Percentiles rank a stretch among this genome's conserved stretches.
phyloP scores from a whole-genome alignment of 495 filamentous ascomycete genomes.

The Copromyces sp. region DNA sequence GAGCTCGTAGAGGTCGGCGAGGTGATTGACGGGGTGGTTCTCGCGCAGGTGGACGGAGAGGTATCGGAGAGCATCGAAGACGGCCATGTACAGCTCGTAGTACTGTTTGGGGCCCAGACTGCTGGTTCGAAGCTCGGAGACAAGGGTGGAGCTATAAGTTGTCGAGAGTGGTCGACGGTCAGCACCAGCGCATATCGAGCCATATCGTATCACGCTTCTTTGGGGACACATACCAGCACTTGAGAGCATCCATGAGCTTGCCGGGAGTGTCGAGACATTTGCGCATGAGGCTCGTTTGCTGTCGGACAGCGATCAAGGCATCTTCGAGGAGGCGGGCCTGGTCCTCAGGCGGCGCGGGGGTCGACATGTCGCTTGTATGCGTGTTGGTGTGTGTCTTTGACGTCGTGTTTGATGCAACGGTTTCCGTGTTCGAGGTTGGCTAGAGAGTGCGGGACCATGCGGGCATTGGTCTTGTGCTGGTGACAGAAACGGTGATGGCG shows the following conservation, averaged over 20 bases:
- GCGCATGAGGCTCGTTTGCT: conserved; percentile 93
- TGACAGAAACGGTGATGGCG: not conserved
- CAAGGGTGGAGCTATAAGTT: conserved; percentile 72
- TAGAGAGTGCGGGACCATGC: not conserved
- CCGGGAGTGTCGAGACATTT: conserved; percentile 94
- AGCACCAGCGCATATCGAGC: not conserved
- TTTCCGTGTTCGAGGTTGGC: not conserved
- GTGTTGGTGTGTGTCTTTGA: not conserved
- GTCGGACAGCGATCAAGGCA: conserved; percentile 89
- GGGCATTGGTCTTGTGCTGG: not conserved
- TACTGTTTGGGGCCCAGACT: conserved; percentile 96
- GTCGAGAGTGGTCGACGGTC: not conserved
- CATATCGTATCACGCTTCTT: not conserved
- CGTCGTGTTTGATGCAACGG: not conserved
- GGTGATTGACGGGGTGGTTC: conserved; percentile 93
- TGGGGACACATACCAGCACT: conserved; percentile 75
- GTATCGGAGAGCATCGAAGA: conserved; percentile 95
- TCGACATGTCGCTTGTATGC: conserved; percentile 34
- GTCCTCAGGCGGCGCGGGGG: conserved; percentile 69
- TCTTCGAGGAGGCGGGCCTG: conserved; percentile 92
- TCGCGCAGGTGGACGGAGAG: conserved; percentile 93
- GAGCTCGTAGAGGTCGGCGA: conserved; percentile 96
- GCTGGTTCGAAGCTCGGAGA: conserved; percentile 92
- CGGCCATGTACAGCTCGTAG: conserved; percentile 98
- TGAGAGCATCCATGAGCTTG: conserved; percentile 98